These are phyloP conservation scores for Catenaria anguillulae DNA, from an alignment of 371 early-diverging fungal genomes.

Conservation along the genomic window DNA sequence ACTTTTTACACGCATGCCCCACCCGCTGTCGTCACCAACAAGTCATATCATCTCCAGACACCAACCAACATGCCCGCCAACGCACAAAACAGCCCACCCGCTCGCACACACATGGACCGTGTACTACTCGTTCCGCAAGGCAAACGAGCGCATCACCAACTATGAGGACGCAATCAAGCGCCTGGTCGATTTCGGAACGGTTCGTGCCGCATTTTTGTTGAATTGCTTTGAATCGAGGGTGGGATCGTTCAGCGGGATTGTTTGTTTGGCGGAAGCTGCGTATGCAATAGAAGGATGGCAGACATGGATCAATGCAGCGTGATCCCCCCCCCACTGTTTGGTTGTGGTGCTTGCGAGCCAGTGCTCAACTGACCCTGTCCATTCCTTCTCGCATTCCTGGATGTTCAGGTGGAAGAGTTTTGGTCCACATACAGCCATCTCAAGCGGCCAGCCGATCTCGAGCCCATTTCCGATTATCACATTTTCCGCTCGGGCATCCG, in stretches of 20 bases:
- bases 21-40: too few relatives aligned
- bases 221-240: not conserved
- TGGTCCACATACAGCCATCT: constrained; percentile 78
- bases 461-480: constrained; percentile 83
- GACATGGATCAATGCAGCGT: too few relatives aligned
- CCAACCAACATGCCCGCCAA: too few relatives aligned
- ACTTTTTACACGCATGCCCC: too few relatives aligned
- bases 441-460: constrained; percentile 70
- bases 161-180: constrained; percentile 77
- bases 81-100: too few relatives aligned
- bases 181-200: constrained; percentile 64
- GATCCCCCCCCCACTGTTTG: too few relatives aligned
- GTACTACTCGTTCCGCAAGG: constrained; percentile 82
- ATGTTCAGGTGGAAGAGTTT: constrained; percentile 67
- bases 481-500: constrained; percentile 88
- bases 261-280: too few relatives aligned
- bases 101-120: constrained; percentile 58
- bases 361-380: too few relatives aligned
- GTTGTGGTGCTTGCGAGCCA: too few relatives aligned
- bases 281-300: too few relatives aligned
- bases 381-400: too few relatives aligned
- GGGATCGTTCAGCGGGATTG: not conserved
- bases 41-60: too few relatives aligned
- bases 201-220: constrained; percentile 16
- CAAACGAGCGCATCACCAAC: constrained; percentile 68